A percentile compares a stretch with the other conserved stretches of the same genome.
These are phyloP conservation scores for Geotrichum aggregatum DNA, from an alignment of 1,139 yeast genomes.

Conservation along the genomic window DNA sequence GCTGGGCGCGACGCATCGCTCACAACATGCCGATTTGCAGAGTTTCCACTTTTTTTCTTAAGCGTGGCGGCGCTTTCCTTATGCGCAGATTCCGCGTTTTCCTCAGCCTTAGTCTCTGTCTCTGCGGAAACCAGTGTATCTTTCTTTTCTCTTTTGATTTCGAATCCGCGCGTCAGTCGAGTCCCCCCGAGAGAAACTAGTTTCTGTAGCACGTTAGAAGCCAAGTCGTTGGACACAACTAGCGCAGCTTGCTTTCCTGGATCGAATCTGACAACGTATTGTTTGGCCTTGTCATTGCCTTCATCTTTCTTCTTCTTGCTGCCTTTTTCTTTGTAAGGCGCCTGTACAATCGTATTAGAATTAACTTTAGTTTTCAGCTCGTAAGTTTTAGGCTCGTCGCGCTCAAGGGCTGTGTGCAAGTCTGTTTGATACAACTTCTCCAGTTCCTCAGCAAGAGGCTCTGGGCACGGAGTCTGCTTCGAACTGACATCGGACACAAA, in stretches of 20 bases:
- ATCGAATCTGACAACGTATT: slow-evolving; percentile 3
- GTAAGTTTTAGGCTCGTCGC: neutral
- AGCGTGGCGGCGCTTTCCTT: slow-evolving; percentile 15
- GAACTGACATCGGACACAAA: slow-evolving; percentile 51
- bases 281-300: neutral
- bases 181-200: slow-evolving; percentile 25
- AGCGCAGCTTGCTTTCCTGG: slow-evolving; percentile 13
- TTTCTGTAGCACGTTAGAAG: slow-evolving; percentile 12
- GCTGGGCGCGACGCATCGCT: neutral
- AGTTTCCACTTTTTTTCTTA: slow-evolving; percentile 2
- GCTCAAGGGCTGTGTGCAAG: neutral
- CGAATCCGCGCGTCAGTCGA: slow-evolving; percentile 30
- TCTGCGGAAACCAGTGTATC: slow-evolving; percentile 1
- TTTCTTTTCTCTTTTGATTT: slow-evolving; percentile 17
- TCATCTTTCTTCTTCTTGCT: neutral
- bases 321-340: neutral
- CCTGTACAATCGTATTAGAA: neutral
- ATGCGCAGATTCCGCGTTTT: slow-evolving; percentile 7
- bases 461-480: slow-evolving; percentile 50
- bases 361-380: neutral
- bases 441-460: slow-evolving; percentile 50
- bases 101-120: too few relatives aligned
- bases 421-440: slow-evolving; percentile 54
- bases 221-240: slow-evolving; percentile 17
- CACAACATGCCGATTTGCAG: slow-evolving; percentile 8